Base-by-base conservation (phyloP, 306 rosid species). In the Sicyos baderoa region DNA sequence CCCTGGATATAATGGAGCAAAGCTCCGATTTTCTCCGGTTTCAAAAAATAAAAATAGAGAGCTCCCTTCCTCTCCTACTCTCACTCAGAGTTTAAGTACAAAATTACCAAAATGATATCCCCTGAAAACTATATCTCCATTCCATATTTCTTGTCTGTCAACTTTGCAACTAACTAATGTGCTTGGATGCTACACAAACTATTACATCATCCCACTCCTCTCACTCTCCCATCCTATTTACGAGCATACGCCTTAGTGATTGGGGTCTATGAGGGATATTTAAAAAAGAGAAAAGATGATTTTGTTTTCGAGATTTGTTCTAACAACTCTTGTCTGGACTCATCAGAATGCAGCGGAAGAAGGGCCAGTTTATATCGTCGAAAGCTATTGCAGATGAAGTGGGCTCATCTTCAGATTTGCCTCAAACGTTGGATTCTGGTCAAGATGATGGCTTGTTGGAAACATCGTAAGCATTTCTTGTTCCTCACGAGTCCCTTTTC, bases 281-380 rank as follows among this genome's bases (percentile, higher is more conserved):
- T 18, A 32, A 4, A 32, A 32, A 32, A 32, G 29, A 32, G 51
- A 22, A 13, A 45, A 47, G 12, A 47, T 22, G 40, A 6, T 54
- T 21, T 35, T 71, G 21, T 55, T 54, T 53, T 54, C 21, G 59
- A 27, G 27, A 52, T 61, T 17, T 70, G 13, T 54, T 54, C 74
- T 71, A 40, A 71, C 53, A 49, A 29, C 9, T 53, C 57, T 21
- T 63, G 27, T 37, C 56, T 71, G 72, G 13, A 8, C 55, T 45
- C 72, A 49, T 77, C 80, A 84, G 87, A 72, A 84, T 84, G 87
- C 87, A 84, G 79, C 85, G 87, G 32, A 84, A 80, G 73, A 84
- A 80, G 77, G 87, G 87, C 45, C 87, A 84, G 76, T 84, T 84
- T 71, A 75, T 82, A 23, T 80, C 87, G 7, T 65, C 87, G 25